These are phyloP conservation scores for Agroathelia rolfsii DNA, from an alignment of 1,284 basidiomycete species.

Conservation along the genomic window DNA sequence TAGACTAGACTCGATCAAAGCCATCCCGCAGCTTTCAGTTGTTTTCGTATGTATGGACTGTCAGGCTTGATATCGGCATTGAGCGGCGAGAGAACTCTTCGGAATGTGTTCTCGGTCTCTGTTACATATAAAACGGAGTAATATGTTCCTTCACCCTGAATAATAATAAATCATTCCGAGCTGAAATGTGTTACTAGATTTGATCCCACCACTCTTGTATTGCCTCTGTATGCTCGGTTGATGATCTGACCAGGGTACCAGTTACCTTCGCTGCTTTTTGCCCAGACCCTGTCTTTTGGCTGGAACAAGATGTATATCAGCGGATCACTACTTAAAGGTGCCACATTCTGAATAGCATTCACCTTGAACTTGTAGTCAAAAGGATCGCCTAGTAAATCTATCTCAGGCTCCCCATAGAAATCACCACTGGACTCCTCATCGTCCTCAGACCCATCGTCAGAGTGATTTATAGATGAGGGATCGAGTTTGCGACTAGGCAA, in stretches of 20 bases:
- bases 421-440: background rate
- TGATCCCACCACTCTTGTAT: conserved; percentile 32
- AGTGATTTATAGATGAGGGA: conserved; percentile 25
- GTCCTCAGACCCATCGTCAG: conserved; percentile 24
- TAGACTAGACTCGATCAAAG: too few relatives aligned
- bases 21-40: conserved; percentile 36
- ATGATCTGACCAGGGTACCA: conserved; percentile 41
- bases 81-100: conserved; percentile 48
- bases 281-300: conserved; percentile 42
- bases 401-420: conserved; percentile 18
- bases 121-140: conserved; percentile 42
- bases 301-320: conserved; percentile 15
- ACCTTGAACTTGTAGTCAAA: conserved; percentile 46
- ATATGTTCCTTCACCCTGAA: conserved; percentile 35
- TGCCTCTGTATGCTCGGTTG: conserved; percentile 31
- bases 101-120: conserved; percentile 25
- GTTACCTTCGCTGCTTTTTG: conserved; percentile 34
- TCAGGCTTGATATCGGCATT: conserved; percentile 59
- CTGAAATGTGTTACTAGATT: conserved; percentile 6
- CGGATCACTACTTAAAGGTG: background rate
- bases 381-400: conserved; percentile 41
- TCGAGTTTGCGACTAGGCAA: conserved; percentile 15
- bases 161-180: conserved; percentile 6
- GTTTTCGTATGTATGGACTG: conserved; percentile 23
- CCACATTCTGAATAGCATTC: background rate